Evolutionary conservation across 495 filamentous ascomycete genomes (phyloP).

Genomic region (Penicilliopsis zonata): DNA sequence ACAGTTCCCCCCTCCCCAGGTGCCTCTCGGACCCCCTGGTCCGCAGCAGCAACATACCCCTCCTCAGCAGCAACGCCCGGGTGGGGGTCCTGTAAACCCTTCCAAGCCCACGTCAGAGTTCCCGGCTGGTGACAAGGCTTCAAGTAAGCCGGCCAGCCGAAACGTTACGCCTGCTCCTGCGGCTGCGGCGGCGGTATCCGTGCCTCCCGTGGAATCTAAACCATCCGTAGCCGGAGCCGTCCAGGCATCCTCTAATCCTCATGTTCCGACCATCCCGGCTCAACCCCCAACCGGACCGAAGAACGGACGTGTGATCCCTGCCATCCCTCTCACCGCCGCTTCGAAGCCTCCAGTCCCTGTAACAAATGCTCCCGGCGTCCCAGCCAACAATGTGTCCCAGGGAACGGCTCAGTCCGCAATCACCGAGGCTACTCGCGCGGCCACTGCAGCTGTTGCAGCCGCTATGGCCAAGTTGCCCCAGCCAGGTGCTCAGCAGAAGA

Average conservation of each 20-base stretch:
- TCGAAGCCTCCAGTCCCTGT: constrained; percentile 28
- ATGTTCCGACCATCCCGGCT: constrained; percentile 23
- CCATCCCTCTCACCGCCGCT: constrained; percentile 42
- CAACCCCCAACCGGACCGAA: constrained; percentile 52
- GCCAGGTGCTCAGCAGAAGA: constrained; percentile 32
- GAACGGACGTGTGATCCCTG: constrained; percentile 60
- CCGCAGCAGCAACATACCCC: constrained; percentile 34
- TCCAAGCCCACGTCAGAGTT: constrained; percentile 31
- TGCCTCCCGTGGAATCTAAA: constrained; percentile 54
- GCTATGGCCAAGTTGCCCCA: constrained; percentile 75
- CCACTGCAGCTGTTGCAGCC: constrained; percentile 73
- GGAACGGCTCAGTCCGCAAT: constrained; percentile 26
- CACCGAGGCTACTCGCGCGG: constrained; percentile 69
- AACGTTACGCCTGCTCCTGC: constrained; percentile 23
- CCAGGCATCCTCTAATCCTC: constrained; percentile 33
- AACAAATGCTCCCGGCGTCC: constrained; percentile 15
- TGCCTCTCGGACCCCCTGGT: constrained; percentile 39
- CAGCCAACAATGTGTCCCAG: constrained; percentile 18
- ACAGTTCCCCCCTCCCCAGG: constrained; percentile 38
- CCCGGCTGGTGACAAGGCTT: constrained; percentile 24
- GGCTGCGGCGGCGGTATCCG: constrained; percentile 21
- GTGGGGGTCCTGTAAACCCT: constrained; percentile 13
- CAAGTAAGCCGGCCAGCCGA: constrained; percentile 22
- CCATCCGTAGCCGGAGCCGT: constrained; percentile 39
- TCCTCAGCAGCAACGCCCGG: constrained; percentile 26